Conservation (phyloP, 2,329 filamentous ascomycete species). For the Claviceps humidiphila region DNA sequence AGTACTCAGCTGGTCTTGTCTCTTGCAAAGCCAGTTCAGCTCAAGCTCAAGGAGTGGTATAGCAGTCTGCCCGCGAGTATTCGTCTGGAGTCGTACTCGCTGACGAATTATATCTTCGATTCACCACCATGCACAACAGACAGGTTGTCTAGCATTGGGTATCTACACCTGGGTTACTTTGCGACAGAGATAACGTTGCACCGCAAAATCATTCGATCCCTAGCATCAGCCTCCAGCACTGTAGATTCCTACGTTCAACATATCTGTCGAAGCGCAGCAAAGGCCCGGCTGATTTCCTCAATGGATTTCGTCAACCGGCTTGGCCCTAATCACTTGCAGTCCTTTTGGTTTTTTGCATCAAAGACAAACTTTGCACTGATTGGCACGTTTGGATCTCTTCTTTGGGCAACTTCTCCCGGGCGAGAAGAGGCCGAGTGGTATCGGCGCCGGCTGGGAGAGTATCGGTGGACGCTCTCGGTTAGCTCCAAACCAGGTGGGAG, state of each 20-base stretch:
- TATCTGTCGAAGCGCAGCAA: slow-evolving; percentile 86
- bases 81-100: slow-evolving; percentile 50
- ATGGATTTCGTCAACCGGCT: slow-evolving; percentile 97
- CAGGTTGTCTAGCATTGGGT: slow-evolving; percentile 51
- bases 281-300: slow-evolving; percentile 83
- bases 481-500: slow-evolving; percentile 58
- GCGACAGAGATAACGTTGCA: slow-evolving; percentile 90
- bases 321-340: slow-evolving; percentile 70
- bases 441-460: slow-evolving; percentile 69
- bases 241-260: slow-evolving; percentile 74
- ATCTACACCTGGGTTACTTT: slow-evolving; percentile 84
- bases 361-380: slow-evolving; percentile 91
- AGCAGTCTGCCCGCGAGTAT: slow-evolving; percentile 48
- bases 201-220: slow-evolving; percentile 74
- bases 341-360: slow-evolving; percentile 85
- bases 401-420: slow-evolving; percentile 80
- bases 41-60: slow-evolving; percentile 76
- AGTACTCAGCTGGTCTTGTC: slow-evolving; percentile 61
- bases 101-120: slow-evolving; percentile 10
- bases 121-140: slow-evolving; percentile 19
- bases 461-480: slow-evolving; percentile 85
- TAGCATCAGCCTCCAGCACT: slow-evolving; percentile 31
- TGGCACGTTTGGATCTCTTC: slow-evolving; percentile 78
- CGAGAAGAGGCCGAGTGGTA: slow-evolving; percentile 91
- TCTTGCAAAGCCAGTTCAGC: slow-evolving; percentile 67